These are phyloP conservation scores for Chlorella sp. DNA, from an alignment of 139 green algal genomes.

Conservation along the genomic window DNA sequence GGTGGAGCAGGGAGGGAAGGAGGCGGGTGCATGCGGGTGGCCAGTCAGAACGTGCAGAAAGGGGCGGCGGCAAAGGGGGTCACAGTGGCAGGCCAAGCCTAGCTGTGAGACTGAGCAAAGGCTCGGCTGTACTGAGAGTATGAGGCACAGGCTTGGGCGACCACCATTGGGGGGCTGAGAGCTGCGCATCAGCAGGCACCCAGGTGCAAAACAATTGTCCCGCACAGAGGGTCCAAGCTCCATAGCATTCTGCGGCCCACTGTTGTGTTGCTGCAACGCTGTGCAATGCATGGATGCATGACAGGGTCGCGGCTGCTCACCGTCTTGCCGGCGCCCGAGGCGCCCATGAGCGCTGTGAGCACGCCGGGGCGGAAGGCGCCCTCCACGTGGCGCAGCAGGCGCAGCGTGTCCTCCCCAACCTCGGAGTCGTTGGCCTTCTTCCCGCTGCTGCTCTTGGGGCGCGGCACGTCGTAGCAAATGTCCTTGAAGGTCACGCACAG, in stretches of 20 bases:
- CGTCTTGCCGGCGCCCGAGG: slow-evolving; percentile 53
- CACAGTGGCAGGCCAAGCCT: neutral
- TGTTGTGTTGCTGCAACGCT: no score
- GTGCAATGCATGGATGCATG: no score
- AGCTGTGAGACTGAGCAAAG: neutral
- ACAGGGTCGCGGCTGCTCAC: no score
- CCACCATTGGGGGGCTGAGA: no score
- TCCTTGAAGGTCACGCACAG: slow-evolving; percentile 54
- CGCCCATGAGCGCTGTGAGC: slow-evolving; percentile 66
- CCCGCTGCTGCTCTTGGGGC: slow-evolving; percentile 12
- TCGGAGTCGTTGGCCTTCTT: neutral
- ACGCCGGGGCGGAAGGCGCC: slow-evolving; percentile 58
- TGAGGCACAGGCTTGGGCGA: no score
- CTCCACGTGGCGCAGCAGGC: slow-evolving; percentile 48
- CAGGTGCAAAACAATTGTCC: no score
- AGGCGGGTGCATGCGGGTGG: neutral
- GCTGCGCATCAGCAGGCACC: no score
- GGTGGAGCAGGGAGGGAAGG: neutral
- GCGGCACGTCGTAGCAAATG: slow-evolving; percentile 54
- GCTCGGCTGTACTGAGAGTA: no score
- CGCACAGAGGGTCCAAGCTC: no score
- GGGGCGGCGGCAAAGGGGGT: neutral
- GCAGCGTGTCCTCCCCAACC: slow-evolving; percentile 28
- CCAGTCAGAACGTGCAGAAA: neutral
- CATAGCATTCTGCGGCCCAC: no score